These are phyloP conservation scores for Piper betle DNA, from an alignment of 164 flowering plant genomes.

Conservation along the genomic window DNA sequence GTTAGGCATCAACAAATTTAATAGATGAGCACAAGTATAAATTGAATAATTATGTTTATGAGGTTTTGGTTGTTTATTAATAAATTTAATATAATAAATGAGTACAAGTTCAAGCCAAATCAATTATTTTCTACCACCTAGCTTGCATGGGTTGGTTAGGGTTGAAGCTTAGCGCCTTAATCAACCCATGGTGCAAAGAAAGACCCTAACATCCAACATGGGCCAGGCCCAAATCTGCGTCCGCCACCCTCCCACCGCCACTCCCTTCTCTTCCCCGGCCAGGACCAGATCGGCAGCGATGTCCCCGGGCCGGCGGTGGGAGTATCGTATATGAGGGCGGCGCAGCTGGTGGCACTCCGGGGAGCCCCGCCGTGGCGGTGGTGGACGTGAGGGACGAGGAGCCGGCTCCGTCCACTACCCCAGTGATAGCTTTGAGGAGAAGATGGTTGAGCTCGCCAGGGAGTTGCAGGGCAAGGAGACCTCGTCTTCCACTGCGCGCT, in stretches of 20 bases:
- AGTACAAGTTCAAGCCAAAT: too few relatives aligned
- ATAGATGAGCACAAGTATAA: too few relatives aligned
- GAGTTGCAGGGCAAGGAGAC: conserved; percentile 80
- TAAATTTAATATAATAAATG: too few relatives aligned
- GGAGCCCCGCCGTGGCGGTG: conserved; percentile 57
- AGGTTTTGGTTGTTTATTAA: too few relatives aligned
- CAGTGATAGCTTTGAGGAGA: conserved; percentile 53
- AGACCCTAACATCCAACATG: background rate
- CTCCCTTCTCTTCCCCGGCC: background rate
- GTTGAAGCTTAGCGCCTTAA: too few relatives aligned
- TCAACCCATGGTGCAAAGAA: too few relatives aligned
- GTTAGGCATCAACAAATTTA: too few relatives aligned
- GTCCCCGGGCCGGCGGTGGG: background rate
- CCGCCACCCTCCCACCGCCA: background rate
- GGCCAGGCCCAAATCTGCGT: background rate
- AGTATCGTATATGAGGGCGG: conserved; percentile 58
- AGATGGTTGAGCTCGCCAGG: conserved; percentile 49
- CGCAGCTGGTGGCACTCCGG: conserved; percentile 57
- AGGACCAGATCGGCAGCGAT: background rate
- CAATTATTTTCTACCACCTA: too few relatives aligned
- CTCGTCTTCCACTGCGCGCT: conserved; percentile 96
- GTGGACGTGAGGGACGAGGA: conserved; percentile 96
- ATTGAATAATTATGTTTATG: too few relatives aligned
- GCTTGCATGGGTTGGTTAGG: too few relatives aligned
- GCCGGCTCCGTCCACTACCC: conserved; percentile 84